Evolutionary conservation across 345 rosid species (phyloP).

Genomic region (Trapa bicornis): DNA sequence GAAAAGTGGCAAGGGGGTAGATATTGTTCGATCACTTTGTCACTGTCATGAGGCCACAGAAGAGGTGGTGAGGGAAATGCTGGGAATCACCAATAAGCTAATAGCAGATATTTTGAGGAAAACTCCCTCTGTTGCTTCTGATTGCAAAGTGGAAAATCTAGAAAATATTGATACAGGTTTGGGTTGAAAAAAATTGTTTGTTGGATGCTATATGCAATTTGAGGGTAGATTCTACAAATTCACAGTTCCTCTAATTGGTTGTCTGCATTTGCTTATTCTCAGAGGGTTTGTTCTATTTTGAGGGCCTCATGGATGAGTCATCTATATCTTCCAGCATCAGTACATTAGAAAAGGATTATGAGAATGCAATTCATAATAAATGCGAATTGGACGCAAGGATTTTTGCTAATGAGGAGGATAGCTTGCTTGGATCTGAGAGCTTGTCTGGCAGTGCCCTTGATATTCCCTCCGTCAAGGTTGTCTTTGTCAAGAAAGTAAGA

Average conservation of each 20-base stretch:
- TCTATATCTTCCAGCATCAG: constrained; percentile 48
- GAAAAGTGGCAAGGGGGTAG: constrained; percentile 62
- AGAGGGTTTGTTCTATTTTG: constrained; percentile 87
- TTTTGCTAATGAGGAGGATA: constrained; percentile 74
- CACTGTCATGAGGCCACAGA: constrained; percentile 64
- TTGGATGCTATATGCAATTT: not conserved
- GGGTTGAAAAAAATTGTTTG: constrained; percentile 6
- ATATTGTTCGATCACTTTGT: constrained; percentile 82
- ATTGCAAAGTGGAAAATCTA: constrained; percentile 48
- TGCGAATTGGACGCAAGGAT: constrained; percentile 82
- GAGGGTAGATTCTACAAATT: not conserved
- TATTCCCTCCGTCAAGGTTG: constrained; percentile 52
- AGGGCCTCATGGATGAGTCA: constrained; percentile 68
- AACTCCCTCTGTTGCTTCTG: constrained; percentile 48
- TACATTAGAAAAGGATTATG: constrained; percentile 65
- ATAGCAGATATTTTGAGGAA: constrained; percentile 54
- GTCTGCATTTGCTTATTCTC: constrained; percentile 8
- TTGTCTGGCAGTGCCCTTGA: constrained; percentile 49
- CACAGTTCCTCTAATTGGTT: not conserved
- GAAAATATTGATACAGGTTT: constrained; percentile 52
- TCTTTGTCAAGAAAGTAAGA: constrained; percentile 7
- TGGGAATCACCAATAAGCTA: constrained; percentile 56
- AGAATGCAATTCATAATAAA: constrained; percentile 43
- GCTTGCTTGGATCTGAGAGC: constrained; percentile 66
- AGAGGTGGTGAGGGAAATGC: constrained; percentile 57